phyloP scores from a whole-genome alignment of 108 stramenopile species.

The Nitzschia sp. region DNA sequence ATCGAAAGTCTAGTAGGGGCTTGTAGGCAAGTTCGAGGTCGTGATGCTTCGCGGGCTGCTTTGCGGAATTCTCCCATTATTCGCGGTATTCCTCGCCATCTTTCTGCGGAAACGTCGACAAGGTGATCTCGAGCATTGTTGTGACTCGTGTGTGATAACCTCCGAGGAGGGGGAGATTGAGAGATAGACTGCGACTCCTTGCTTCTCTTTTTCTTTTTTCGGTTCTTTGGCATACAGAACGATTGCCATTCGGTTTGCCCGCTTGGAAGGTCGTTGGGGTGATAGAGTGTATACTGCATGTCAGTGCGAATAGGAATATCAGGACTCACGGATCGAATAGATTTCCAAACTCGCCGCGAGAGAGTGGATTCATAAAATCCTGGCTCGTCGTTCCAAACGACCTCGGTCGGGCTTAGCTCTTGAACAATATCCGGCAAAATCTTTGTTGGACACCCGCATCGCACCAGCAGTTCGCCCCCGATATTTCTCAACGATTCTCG shows the following conservation, averaged over 20 bases:
- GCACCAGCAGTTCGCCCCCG: constrained; percentile 56
- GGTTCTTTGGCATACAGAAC: constrained; percentile 22
- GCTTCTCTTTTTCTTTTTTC: constrained; percentile 35
- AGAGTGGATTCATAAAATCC: constrained; percentile 50
- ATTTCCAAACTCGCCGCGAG: constrained; percentile 30
- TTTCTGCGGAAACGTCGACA: constrained; percentile 23
- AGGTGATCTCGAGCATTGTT: background rate
- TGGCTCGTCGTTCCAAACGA: constrained; percentile 59
- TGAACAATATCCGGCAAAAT: constrained; percentile 43
- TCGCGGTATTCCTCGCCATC: constrained; percentile 53
- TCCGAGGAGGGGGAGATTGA: background rate
- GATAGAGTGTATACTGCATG: constrained; percentile 50
- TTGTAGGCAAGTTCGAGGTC: constrained; percentile 34
- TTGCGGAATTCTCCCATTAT: constrained; percentile 77
- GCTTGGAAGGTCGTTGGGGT: constrained; percentile 62
- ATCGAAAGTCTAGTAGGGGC: constrained; percentile 3
- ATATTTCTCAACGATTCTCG: constrained; percentile 20
- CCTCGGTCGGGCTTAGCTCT: constrained; percentile 36
- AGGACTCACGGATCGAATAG: constrained; percentile 1
- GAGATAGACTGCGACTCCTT: constrained; percentile 7
- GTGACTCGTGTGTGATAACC: background rate
- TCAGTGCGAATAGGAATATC: constrained; percentile 21
- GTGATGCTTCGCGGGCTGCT: constrained; percentile 40
- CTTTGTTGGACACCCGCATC: constrained; percentile 44
- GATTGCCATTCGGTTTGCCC: constrained; percentile 43